These are phyloP conservation scores for Coffea canephora DNA, from an alignment of 257 asterid genomes.

Conservation along the genomic window DNA sequence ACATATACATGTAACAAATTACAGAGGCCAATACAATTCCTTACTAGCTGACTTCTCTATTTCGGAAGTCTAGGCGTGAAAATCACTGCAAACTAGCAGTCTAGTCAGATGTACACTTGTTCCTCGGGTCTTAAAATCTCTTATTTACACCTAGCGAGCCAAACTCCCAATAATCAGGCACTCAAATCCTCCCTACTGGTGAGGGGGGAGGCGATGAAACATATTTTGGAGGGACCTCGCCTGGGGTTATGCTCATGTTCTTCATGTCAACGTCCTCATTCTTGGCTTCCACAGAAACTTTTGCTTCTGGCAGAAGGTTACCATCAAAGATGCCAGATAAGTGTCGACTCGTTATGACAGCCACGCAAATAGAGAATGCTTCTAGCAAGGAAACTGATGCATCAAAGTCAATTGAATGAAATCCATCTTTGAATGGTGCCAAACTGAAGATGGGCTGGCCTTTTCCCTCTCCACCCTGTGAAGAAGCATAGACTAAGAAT, in stretches of 20 bases:
- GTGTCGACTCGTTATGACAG: conserved; percentile 51
- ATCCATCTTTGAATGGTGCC: conserved; percentile 56
- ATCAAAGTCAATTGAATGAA: conserved; percentile 59
- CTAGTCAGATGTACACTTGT: background rate
- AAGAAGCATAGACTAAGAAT: conserved; percentile 11
- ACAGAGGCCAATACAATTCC: conserved; percentile 9
- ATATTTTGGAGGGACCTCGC: conserved; percentile 52
- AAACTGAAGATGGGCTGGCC: conserved; percentile 60
- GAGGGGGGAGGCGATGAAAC: conserved; percentile 74
- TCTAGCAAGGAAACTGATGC: conserved; percentile 62
- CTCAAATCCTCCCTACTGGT: conserved; percentile 83
- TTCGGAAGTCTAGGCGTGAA: background rate
- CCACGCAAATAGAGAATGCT: conserved; percentile 80
- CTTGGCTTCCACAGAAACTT: conserved; percentile 21
- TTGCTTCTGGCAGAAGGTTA: conserved; percentile 24
- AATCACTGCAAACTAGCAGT: background rate
- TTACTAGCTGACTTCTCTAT: background rate
- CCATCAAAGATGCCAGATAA: conserved; percentile 42
- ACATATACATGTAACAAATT: background rate
- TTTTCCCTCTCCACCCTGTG: conserved; percentile 51
- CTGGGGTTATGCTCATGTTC: conserved; percentile 27
- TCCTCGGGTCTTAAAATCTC: background rate
- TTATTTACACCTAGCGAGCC: background rate
- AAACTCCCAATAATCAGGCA: background rate
- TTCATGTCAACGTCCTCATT: conserved; percentile 25